Percentiles rank a stretch among this genome's conserved stretches.
These are phyloP conservation scores for Thelonectria discophora DNA, from an alignment of 2,329 filamentous ascomycete genomes.

Conservation along the genomic window DNA sequence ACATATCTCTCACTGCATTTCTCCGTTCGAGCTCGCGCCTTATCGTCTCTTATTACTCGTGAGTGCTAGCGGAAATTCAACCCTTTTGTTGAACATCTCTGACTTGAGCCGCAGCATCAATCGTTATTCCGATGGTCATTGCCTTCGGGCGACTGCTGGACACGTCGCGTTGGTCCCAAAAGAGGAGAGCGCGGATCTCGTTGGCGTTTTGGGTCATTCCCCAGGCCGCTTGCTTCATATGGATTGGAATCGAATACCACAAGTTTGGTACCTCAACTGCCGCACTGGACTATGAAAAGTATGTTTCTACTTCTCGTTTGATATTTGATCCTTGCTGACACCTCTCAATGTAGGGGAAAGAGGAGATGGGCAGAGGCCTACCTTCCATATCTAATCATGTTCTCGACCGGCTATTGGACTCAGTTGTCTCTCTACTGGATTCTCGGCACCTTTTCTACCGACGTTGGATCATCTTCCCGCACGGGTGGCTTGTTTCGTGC, in stretches of 20 bases:
- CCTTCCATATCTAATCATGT: slow-evolving; percentile 22
- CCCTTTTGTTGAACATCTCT: background rate
- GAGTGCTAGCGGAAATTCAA: background rate
- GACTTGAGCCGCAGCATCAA: slow-evolving; percentile 1
- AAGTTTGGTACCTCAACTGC: slow-evolving; percentile 13
- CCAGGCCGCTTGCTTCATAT: slow-evolving; percentile 21
- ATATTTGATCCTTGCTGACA: background rate
- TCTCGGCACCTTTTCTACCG: slow-evolving; percentile 47
- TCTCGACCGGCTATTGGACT: slow-evolving; percentile 20
- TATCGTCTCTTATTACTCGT: slow-evolving; percentile 24
- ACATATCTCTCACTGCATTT: slow-evolving; percentile 48
- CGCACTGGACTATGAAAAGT: slow-evolving; percentile 20
- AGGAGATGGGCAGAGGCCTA: slow-evolving; percentile 22
- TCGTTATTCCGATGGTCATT: slow-evolving; percentile 18
- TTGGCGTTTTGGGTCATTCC: slow-evolving; percentile 22
- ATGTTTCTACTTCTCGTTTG: background rate
- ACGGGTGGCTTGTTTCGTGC: slow-evolving; percentile 43
- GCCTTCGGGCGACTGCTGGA: slow-evolving; percentile 18
- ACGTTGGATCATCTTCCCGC: slow-evolving; percentile 44
- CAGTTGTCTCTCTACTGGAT: slow-evolving; percentile 48
- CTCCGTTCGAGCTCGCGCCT: slow-evolving; percentile 45
- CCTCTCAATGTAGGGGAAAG: background rate
- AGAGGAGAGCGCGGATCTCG: slow-evolving; percentile 10
- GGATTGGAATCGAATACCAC: slow-evolving; percentile 21
- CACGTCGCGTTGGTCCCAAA: slow-evolving; percentile 11